These are phyloP conservation scores for Hanseniaspora sp. DNA, from an alignment of 1,139 yeast genomes.

Conservation along the genomic window DNA sequence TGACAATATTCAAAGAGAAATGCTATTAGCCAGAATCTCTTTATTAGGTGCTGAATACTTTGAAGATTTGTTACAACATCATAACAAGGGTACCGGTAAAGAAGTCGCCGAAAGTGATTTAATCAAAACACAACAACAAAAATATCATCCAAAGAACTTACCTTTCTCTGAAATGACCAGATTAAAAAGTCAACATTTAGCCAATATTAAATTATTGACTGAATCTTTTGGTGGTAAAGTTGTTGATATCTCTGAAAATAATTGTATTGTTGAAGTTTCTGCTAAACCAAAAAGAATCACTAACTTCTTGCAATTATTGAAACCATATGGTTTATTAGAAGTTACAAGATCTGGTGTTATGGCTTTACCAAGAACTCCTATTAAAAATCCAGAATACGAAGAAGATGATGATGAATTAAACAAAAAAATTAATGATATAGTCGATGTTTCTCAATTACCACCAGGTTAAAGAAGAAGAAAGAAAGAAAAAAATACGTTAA, in stretches of 20 bases:
- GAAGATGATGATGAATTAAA: conserved; percentile 49
- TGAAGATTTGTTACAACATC: conserved; percentile 86
- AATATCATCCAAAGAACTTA: conserved; percentile 76
- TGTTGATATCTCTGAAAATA: conserved; percentile 85
- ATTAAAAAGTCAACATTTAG: conserved; percentile 82
- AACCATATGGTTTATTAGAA: conserved; percentile 92
- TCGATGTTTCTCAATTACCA: conserved; percentile 75
- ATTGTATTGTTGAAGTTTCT: conserved; percentile 83
- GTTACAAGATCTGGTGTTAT: conserved; percentile 97
- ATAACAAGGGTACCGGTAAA: conserved; percentile 37
- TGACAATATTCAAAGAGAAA: conserved; percentile 81
- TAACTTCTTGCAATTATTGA: conserved; percentile 71
- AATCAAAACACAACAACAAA: conserved; percentile 34
- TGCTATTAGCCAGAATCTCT: conserved; percentile 81
- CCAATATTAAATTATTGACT: conserved; percentile 69
- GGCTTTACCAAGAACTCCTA: conserved; percentile 94
- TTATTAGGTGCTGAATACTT: conserved; percentile 93
- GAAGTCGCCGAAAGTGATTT: conserved; percentile 21
- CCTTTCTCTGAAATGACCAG: conserved; percentile 88
- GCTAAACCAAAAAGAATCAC: conserved; percentile 89
- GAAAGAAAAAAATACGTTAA: conserved; percentile 5
- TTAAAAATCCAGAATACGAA: conserved; percentile 38
- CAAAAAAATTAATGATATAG: conserved; percentile 30
- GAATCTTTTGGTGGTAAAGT: conserved; percentile 85
- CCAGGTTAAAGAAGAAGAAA: conserved; percentile 54